Conservation (phyloP, 192 early-diverging fungal species). For the Coemansia sp. region DNA sequence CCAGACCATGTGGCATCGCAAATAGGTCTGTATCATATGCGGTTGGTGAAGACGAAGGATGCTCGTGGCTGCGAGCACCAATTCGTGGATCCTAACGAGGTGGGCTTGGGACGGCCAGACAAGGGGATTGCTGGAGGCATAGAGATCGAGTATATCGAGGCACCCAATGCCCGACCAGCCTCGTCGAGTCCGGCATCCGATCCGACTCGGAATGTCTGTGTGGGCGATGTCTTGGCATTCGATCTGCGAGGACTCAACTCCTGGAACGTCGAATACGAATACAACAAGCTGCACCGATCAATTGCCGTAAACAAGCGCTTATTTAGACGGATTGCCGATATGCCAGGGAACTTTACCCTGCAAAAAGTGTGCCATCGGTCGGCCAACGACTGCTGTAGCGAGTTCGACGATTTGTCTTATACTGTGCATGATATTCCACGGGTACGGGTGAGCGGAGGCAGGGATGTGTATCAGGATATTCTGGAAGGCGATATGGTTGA, state of each 20-base stretch:
- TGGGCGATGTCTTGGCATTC: constrained; percentile 66
- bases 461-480: constrained; percentile 67
- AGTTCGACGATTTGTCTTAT: constrained; percentile 50
- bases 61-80: constrained; percentile 50
- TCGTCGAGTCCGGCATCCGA: constrained; percentile 31
- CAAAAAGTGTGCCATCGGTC: constrained; percentile 60
- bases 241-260: constrained; percentile 65
- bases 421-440: constrained; percentile 58
- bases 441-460: constrained; percentile 63
- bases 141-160: constrained; percentile 54
- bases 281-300: constrained; percentile 29
- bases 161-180: constrained; percentile 40
- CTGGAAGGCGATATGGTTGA: constrained; percentile 56
- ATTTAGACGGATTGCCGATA: constrained; percentile 60
- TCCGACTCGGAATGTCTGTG: constrained; percentile 54
- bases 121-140: constrained; percentile 37
- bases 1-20: constrained; percentile 39
- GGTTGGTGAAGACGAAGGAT: constrained; percentile 36
- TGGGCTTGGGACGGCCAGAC: constrained; percentile 23
- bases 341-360: constrained; percentile 58
- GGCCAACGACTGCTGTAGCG: constrained; percentile 59
- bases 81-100: constrained; percentile 24
- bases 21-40: constrained; percentile 51
- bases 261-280: constrained; percentile 60
- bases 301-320: constrained; percentile 51